These are phyloP conservation scores for Cupressus sempervirens DNA, from an alignment of 75 land plant genomes.

Conservation along the genomic window DNA sequence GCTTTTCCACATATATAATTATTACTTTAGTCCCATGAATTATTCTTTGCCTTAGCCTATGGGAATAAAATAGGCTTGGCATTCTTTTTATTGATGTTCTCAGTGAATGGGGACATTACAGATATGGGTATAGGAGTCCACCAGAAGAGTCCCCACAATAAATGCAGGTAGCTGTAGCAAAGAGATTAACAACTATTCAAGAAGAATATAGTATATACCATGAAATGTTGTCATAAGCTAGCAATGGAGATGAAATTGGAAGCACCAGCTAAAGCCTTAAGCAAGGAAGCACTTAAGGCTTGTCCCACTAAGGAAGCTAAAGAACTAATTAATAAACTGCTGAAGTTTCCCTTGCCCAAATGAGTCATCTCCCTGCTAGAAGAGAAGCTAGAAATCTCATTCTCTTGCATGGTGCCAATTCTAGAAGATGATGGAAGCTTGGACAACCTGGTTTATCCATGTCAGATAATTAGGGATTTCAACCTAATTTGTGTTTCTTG, in stretches of 20 bases:
- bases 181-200: neutral
- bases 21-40: too few species aligned
- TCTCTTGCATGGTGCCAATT: neutral
- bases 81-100: too few species aligned
- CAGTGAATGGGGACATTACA: too few species aligned
- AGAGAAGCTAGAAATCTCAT: neutral
- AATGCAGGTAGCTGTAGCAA: neutral
- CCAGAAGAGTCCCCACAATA: neutral
- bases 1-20: too few species aligned
- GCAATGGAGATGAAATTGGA: neutral
- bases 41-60: too few species aligned
- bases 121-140: neutral
- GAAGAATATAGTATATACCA: neutral
- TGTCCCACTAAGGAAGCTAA: neutral
- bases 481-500: neutral
- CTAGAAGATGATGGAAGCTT: neutral
- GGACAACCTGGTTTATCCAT: neutral
- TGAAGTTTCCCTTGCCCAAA: neutral
- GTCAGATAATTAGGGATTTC: neutral
- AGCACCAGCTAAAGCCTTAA: neutral
- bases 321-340: neutral
- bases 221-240: neutral
- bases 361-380: neutral
- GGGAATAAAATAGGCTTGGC: too few species aligned
- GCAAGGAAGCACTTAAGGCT: neutral